Evolutionary conservation across 257 asterid species (phyloP).

Genomic region (Solanum clarkiae): DNA sequence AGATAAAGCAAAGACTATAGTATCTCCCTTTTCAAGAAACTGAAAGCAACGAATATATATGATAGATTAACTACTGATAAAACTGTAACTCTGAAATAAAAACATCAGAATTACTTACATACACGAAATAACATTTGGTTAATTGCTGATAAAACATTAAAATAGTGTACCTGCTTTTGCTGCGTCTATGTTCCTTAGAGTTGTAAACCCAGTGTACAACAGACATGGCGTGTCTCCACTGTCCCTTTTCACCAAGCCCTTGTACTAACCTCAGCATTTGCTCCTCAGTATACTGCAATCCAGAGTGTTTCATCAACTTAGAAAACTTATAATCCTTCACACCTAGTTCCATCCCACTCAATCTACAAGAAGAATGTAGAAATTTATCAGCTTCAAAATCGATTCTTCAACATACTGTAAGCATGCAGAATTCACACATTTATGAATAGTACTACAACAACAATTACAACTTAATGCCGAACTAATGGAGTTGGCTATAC

Average conservation of each 20-base stretch:
- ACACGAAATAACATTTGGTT: not conserved
- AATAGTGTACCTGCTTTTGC: conserved; percentile 57
- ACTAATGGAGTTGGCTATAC: not conserved
- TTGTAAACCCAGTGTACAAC: conserved; percentile 78
- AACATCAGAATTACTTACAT: not conserved
- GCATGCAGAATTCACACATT: not conserved
- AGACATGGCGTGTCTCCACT: conserved; percentile 70
- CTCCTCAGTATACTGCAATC: conserved; percentile 69
- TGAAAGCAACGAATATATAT: not conserved
- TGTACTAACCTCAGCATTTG: conserved; percentile 80
- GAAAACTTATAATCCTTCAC: conserved; percentile 76
- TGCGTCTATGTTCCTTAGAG: conserved; percentile 55
- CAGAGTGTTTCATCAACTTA: conserved; percentile 65
- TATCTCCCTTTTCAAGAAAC: not conserved
- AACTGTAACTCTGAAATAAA: not conserved
- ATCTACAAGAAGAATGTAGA: conserved; percentile 17
- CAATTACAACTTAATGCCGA: not conserved
- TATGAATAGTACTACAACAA: not conserved
- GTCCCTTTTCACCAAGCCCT: conserved; percentile 69
- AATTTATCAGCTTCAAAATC: not conserved
- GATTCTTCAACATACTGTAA: not conserved
- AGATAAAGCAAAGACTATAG: conserved; percentile 2
- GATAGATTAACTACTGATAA: not conserved
- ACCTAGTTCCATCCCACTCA: conserved; percentile 46
- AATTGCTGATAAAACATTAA: not conserved